Conservation (phyloP, 2,329 filamentous ascomycete genomes). For the Hypoxylon sp. region DNA sequence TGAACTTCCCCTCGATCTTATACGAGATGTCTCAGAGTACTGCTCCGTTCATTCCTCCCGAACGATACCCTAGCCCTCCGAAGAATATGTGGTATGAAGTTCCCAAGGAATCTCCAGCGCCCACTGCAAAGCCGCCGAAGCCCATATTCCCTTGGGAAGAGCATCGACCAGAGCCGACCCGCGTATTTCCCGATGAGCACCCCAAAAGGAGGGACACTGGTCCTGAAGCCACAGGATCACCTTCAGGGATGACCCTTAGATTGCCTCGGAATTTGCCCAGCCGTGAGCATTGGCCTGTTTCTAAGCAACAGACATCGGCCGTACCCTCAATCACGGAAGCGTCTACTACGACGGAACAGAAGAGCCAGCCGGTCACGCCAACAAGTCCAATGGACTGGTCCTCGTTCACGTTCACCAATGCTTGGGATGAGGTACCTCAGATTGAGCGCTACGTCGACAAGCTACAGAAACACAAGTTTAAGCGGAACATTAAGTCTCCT, state of each 20-base stretch:
- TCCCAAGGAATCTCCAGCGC: conserved; percentile 65
- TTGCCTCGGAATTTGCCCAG: conserved; percentile 28
- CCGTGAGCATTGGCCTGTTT: not conserved
- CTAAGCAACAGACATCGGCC: conserved; percentile 45
- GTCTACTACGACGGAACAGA: conserved; percentile 53
- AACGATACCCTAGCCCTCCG: conserved; percentile 83
- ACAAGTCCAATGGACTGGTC: conserved; percentile 72
- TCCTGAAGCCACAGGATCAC: conserved; percentile 21
- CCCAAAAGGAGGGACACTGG: conserved; percentile 45
- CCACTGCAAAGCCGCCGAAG: conserved; percentile 64
- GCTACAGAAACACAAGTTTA: conserved; percentile 71
- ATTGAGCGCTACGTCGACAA: conserved; percentile 89
- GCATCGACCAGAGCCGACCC: conserved; percentile 70
- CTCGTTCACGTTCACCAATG: conserved; percentile 81
- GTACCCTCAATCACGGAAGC: conserved; percentile 55
- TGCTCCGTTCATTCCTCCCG: conserved; percentile 80
- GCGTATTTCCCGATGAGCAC: conserved; percentile 73
- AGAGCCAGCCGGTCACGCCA: conserved; percentile 61
- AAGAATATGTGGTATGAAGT: conserved; percentile 91
- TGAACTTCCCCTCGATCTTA: conserved; percentile 80
- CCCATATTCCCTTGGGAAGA: conserved; percentile 94
- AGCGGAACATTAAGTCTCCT: conserved; percentile 51
- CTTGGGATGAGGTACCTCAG: conserved; percentile 91
- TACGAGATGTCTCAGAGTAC: conserved; percentile 87
- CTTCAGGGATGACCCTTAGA: conserved; percentile 36